A percentile compares a stretch with the other conserved stretches of the same genome.
Evolutionary conservation across 768 basidiomycete species (phyloP).

Genomic region (Chalciporus piperatus): DNA sequence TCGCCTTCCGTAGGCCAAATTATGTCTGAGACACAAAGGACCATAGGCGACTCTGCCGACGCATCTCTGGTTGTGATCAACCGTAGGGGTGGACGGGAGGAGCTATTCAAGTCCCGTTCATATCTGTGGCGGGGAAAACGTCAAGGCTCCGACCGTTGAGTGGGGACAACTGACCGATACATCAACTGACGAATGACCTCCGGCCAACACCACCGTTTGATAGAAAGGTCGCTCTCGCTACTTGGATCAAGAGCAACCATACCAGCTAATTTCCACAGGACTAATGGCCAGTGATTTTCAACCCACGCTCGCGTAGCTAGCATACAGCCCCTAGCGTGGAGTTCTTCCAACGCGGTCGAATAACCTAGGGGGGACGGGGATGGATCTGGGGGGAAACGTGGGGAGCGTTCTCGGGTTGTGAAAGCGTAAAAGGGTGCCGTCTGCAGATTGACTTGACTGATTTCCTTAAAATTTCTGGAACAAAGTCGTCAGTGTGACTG

Average conservation of each 20-base stretch:
- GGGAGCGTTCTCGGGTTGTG: conserved; percentile 37
- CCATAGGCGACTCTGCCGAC: conserved; percentile 73
- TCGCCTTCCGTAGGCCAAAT: conserved; percentile 47
- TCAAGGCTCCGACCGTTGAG: neutral
- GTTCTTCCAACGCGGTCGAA: conserved; percentile 51
- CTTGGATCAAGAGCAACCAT: conserved; percentile 74
- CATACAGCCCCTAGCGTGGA: conserved; percentile 57
- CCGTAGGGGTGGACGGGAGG: conserved; percentile 77
- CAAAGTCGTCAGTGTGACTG: conserved; percentile 3
- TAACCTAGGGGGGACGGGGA: conserved; percentile 41
- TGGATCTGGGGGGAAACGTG: conserved; percentile 15
- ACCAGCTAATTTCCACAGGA: conserved; percentile 94
- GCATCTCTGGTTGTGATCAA: conserved; percentile 82
- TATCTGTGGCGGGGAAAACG: conserved; percentile 51
- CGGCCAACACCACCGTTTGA: conserved; percentile 75
- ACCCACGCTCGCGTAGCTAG: conserved; percentile 81
- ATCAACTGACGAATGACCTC: conserved; percentile 81
- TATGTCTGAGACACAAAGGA: conserved; percentile 80
- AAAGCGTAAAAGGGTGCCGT: conserved; percentile 62
- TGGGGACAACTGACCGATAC: conserved; percentile 60
- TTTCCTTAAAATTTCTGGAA: conserved; percentile 47
- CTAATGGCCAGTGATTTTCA: conserved; percentile 84
- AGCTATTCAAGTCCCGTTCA: conserved; percentile 78
- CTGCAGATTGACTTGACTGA: conserved; percentile 52
- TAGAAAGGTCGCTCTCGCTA: conserved; percentile 42